Evolutionary conservation across 2,329 filamentous ascomycete species (phyloP).

Genomic region (Nemania sp.): DNA sequence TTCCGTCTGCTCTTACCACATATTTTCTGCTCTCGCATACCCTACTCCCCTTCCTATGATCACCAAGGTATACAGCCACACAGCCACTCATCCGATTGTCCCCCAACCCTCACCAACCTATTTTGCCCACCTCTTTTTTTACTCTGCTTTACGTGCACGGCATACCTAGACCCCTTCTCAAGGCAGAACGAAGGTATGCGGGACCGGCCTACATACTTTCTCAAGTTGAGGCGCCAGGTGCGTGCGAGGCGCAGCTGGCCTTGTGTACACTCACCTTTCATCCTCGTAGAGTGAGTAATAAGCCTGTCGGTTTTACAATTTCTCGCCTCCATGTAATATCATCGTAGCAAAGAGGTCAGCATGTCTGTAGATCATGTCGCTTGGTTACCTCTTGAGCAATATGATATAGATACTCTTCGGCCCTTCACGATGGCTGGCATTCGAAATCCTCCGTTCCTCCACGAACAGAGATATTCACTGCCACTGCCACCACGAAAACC

Average conservation of each 20-base stretch:
- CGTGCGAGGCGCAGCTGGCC: conserved; percentile 18
- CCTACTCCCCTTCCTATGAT: not conserved
- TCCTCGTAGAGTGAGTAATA: not conserved
- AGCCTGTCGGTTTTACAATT: not conserved
- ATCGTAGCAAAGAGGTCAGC: not conserved
- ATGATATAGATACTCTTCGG: conserved; percentile 8
- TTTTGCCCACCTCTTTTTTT: not conserved
- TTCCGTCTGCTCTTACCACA: no score
- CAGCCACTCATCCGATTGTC: conserved; percentile 4
- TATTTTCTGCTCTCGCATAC: not conserved
- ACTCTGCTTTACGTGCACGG: conserved; percentile 12
- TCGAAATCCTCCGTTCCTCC: not conserved
- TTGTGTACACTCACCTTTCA: not conserved
- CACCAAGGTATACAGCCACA: conserved; percentile 11
- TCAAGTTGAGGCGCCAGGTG: not conserved
- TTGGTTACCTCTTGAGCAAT: conserved; percentile 16
- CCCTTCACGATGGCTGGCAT: conserved; percentile 1
- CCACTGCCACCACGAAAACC: not conserved
- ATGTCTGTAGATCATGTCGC: conserved; percentile 5
- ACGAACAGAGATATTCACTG: not conserved
- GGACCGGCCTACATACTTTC: not conserved
- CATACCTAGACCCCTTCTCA: not conserved
- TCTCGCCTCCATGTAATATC: conserved; percentile 15
- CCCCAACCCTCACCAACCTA: conserved; percentile 4
- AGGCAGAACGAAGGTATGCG: conserved; percentile 12